Conservation (phyloP, 805 yeast genomes). For the Monosporozyma yasuniensis region DNA sequence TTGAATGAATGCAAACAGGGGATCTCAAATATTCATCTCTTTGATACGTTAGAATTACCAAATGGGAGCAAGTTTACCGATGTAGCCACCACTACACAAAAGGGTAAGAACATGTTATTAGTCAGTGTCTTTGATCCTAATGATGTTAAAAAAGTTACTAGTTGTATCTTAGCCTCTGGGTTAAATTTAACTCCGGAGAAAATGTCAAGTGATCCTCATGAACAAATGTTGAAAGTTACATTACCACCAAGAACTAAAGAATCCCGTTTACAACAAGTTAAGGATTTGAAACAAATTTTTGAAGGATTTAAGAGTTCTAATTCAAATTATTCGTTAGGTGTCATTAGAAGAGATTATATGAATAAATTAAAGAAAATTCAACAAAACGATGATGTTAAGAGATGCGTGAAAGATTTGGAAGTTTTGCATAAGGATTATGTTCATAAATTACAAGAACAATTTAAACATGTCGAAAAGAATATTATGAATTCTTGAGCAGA, state of each 20-base stretch:
- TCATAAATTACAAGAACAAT: slow-evolving; percentile 46
- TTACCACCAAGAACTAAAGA: slow-evolving; percentile 71
- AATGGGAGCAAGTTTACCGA: slow-evolving; percentile 43
- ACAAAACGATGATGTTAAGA: slow-evolving; percentile 38
- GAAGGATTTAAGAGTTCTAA: slow-evolving; percentile 53
- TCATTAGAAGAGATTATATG: slow-evolving; percentile 49
- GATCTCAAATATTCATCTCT: slow-evolving; percentile 54
- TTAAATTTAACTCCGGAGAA: slow-evolving; percentile 74
- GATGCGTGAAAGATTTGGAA: slow-evolving; percentile 54
- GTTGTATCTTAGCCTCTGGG: slow-evolving; percentile 59
- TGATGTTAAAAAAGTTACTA: slow-evolving; percentile 57
- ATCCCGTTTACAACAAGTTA: slow-evolving; percentile 44
- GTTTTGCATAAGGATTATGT: slow-evolving; percentile 56
- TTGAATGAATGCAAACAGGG: slow-evolving; percentile 63
- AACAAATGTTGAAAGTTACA: slow-evolving; percentile 63
- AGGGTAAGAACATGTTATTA: slow-evolving; percentile 55
- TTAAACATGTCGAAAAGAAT: slow-evolving; percentile 47
- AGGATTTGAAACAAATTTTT: slow-evolving; percentile 53
- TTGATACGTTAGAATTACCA: slow-evolving; percentile 50
- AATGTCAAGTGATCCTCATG: slow-evolving; percentile 59
- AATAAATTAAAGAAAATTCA: slow-evolving; percentile 40
- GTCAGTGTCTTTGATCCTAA: slow-evolving; percentile 86
- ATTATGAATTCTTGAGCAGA: background rate
- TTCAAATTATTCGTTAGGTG: slow-evolving; percentile 42
- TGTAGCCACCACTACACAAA: slow-evolving; percentile 61